phyloP scores from a whole-genome alignment of 2,329 filamentous ascomycete species.

The Fusarium nurragi region DNA sequence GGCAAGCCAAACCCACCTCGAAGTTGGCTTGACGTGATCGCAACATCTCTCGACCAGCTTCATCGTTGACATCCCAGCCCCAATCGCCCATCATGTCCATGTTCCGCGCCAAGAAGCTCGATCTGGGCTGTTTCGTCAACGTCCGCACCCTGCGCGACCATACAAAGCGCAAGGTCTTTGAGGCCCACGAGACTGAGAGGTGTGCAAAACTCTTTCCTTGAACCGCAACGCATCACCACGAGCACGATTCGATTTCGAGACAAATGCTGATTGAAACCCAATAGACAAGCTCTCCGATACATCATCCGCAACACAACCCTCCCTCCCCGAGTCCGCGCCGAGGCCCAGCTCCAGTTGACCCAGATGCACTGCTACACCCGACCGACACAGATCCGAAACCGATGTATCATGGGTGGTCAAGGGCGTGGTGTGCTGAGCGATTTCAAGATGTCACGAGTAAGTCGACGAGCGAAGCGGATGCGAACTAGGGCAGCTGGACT shows the following conservation, averaged over 20 bases:
- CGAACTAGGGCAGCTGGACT: slow-evolving; percentile 27
- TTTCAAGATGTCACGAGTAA: slow-evolving; percentile 90
- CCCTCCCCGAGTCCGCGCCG: slow-evolving; percentile 80
- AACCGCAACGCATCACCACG: neutral
- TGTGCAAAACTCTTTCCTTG: slow-evolving; percentile 53
- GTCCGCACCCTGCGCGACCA: slow-evolving; percentile 90
- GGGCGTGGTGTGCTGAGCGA: slow-evolving; percentile 89
- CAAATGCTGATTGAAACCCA: neutral
- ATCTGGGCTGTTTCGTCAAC: slow-evolving; percentile 88
- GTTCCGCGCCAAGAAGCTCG: slow-evolving; percentile 90
- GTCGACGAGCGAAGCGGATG: slow-evolving; percentile 49
- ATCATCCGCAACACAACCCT: slow-evolving; percentile 93
- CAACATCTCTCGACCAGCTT: slow-evolving; percentile 24
- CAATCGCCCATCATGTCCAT: slow-evolving; percentile 72
- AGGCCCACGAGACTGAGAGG: slow-evolving; percentile 88
- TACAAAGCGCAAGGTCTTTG: slow-evolving; percentile 94
- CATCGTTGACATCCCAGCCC: slow-evolving; percentile 21
- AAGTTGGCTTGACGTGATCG: slow-evolving; percentile 11
- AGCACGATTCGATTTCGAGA: neutral
- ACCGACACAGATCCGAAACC: slow-evolving; percentile 91
- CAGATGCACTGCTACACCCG: slow-evolving; percentile 98
- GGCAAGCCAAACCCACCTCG: slow-evolving; percentile 19
- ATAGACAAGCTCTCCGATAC: slow-evolving; percentile 90
- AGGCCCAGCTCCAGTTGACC: slow-evolving; percentile 90
- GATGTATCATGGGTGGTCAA: slow-evolving; percentile 92